Evolutionary conservation across 23 red algal genomes (phyloP).

Genomic region (Gracilariopsis chorda): DNA sequence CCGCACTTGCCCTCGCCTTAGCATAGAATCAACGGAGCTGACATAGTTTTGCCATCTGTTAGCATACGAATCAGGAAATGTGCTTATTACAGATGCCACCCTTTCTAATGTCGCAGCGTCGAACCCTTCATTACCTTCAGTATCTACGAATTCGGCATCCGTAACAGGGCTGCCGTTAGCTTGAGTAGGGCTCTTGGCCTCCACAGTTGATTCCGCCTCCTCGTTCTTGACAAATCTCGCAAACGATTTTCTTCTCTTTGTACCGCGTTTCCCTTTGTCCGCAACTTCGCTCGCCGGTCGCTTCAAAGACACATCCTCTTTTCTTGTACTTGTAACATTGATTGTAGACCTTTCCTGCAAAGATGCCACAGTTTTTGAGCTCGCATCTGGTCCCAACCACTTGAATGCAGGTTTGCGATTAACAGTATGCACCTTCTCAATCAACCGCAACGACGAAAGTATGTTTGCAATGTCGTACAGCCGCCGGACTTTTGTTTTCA

Average conservation of each 20-base stretch:
- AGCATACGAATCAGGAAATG: conserved; percentile 52
- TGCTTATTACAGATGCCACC: conserved; percentile 3
- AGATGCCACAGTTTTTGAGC: neutral
- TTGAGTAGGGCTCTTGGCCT: neutral
- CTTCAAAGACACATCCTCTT: neutral
- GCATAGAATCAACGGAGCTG: conserved; percentile 13
- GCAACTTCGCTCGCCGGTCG: conserved; percentile 13
- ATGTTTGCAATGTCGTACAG: conserved; percentile 99
- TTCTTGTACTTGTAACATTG: neutral
- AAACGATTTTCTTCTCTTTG: conserved; percentile 53
- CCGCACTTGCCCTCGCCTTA: conserved; percentile 11
- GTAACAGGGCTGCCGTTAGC: conserved; percentile 10
- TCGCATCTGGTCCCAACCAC: conserved; percentile 66
- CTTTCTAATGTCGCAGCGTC: conserved; percentile 27
- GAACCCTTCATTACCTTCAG: conserved; percentile 3
- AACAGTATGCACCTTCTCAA: conserved; percentile 83
- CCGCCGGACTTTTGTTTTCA: conserved; percentile 93
- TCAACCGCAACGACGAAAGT: conserved; percentile 75
- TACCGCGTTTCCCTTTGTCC: neutral
- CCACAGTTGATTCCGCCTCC: neutral
- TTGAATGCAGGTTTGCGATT: conserved; percentile 82
- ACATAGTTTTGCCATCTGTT: conserved; percentile 54
- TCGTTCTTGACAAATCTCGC: neutral
- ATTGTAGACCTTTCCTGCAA: neutral
- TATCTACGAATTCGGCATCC: conserved; percentile 14